These are phyloP conservation scores for Pseudopithomyces maydicus DNA, from an alignment of 2,329 filamentous ascomycete genomes.

Conservation along the genomic window DNA sequence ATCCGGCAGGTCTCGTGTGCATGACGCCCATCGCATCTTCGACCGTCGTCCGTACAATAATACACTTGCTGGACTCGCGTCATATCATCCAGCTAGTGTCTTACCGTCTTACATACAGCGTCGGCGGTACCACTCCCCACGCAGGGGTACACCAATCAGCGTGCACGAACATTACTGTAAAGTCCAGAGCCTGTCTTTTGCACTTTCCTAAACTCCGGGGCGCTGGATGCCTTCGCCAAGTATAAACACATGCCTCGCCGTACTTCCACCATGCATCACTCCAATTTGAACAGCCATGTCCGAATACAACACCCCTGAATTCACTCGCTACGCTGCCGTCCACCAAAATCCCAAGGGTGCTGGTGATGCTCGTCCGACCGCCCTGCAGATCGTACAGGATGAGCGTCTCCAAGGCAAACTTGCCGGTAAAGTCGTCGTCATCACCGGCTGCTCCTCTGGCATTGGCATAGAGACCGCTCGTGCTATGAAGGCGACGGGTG, in stretches of 20 bases:
- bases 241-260: neutral
- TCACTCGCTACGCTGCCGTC: constrained; percentile 20
- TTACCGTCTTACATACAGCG: no score
- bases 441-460: constrained; percentile 33
- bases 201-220: no score
- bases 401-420: constrained; percentile 37
- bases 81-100: no score
- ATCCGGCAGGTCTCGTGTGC: neutral
- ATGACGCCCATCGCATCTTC: neutral
- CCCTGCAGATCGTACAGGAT: constrained; percentile 45
- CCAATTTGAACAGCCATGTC: neutral
- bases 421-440: constrained; percentile 28
- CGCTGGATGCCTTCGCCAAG: neutral
- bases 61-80: no score
- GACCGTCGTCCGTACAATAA: neutral
- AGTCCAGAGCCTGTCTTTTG: no score
- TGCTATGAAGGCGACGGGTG: constrained; percentile 53
- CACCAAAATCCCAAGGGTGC: constrained; percentile 29
- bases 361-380: constrained; percentile 48
- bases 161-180: no score
- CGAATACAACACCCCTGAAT: constrained; percentile 11
- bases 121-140: no score
- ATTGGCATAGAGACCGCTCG: constrained; percentile 34
- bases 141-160: neutral
- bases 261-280: neutral